Base-by-base conservation (phyloP, 305 asterid genomes). In the Fraxinus paxiana region DNA sequence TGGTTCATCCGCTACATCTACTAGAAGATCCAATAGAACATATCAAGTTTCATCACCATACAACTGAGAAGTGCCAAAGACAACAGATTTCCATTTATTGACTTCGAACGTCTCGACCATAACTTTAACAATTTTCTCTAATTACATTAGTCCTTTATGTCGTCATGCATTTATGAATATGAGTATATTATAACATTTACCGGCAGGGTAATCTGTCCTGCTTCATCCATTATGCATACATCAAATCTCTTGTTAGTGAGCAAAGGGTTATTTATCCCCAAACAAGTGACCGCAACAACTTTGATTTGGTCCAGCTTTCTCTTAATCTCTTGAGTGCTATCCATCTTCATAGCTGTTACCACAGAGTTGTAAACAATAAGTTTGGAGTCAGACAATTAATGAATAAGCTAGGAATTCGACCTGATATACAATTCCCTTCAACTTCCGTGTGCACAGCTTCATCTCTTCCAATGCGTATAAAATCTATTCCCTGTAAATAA, bases 191-290 rank as follows among this genome's bases (percentile, higher is more conserved):
- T 61, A 79, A 79, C 70, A 82, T 81, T 76, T 91, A 96, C 99
- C 87, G 99, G 98, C 67, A 96, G 88, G 30, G 99, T 92, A 81
- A 91, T 94, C 86, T 96, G 99, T 82, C 99, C 99, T 70, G 99
- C 99, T 88, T 96, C 98, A 88, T 96, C 99, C 98, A 96, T 94
- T 89, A 96, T 92, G 92, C 99, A 96, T 80, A 92, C 81, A 87
- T 94, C 99, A 86, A 96, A 96, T 86, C 88, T 93, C 89, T 91
- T 94, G 83, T 87, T 90, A 51, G 92, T 87, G 63, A 96, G 98
- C 87, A 95, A 86, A 56, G 98, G 99, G 86, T 95, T 92, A 72
- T 85, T 89, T 87, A 94, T 89, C 75, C 99, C 99, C 90, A 96
- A 92, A 91, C 99, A 94, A 76, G 99, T 96, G 86, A 94, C 95